Conservation (phyloP, 768 basidiomycete genomes). For the Sporobolomyces phaffii region DNA sequence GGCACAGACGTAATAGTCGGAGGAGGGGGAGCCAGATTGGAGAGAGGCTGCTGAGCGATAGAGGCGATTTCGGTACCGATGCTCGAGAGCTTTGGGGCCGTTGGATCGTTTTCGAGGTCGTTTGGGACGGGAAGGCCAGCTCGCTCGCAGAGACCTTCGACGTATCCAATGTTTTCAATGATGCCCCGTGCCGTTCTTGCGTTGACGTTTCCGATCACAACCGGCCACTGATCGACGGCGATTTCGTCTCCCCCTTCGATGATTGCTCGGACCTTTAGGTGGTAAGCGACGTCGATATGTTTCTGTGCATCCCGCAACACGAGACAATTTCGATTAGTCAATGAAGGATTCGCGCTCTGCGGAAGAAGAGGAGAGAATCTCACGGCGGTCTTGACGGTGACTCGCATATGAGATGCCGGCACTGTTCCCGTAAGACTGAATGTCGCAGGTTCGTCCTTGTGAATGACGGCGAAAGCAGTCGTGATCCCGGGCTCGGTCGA, state of each 20-base stretch:
- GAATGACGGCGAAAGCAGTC: constrained; percentile 15
- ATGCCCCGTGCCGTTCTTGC: constrained; percentile 13
- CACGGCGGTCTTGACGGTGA: constrained; percentile 31
- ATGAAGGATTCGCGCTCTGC: neutral
- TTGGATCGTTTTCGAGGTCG: neutral
- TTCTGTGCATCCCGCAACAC: neutral
- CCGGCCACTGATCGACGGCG: constrained; percentile 27
- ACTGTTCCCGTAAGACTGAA: constrained; percentile 16
- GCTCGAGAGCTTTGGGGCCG: no score
- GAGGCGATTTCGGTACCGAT: no score
- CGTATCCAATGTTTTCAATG: constrained; percentile 31
- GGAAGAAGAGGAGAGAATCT: neutral
- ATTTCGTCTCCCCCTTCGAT: constrained; percentile 34
- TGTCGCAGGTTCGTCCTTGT: constrained; percentile 8
- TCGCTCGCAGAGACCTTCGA: constrained; percentile 30
- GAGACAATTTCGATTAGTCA: no score
- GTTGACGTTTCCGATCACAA: constrained; percentile 17
- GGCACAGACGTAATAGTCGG: neutral
- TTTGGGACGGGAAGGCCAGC: neutral
- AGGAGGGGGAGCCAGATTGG: neutral
- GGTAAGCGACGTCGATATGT: constrained; percentile 35
- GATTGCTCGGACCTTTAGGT: constrained; percentile 28
- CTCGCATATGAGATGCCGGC: constrained; percentile 3
- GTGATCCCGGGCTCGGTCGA: neutral
- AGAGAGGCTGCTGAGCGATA: no score